Evolutionary conservation across 305 asterid genomes (phyloP), one percentile per base, ranked within the genome.

Genomic region (Fraxinus angustifolia): DNA sequence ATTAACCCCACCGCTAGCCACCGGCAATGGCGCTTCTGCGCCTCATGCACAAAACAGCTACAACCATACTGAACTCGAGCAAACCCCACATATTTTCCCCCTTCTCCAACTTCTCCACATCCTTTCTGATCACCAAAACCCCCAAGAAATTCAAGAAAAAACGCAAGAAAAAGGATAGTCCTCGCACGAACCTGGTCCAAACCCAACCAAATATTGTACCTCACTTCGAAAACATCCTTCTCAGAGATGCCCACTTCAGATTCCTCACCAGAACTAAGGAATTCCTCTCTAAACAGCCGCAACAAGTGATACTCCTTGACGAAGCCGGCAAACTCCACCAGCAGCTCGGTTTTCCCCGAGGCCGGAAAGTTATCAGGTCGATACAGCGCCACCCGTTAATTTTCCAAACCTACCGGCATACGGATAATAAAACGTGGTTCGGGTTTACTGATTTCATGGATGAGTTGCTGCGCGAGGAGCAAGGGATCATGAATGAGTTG

Each of bases 261-360:
- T 95, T 95, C 87, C 91, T 95, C 79, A 86, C 85, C 30, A 91
- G 87, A 83, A 89, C 97, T 6, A 95, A 87, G 45, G 93, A 92
- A 0, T 91, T 85, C 87, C 92, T 95, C 82, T 87, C 91, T 83
- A 95, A 95, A 79, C 97, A 92, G 90, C 89, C 90, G 77, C 81
- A 78, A 8, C 94, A 89, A 40, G 90, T 92, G 79, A 91, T 93
- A 83, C 93, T 79, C 82, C 93, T 95, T 81, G 98, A 93, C 78
- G 91, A 90, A 28, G 98, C 98, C 77, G 96, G 94, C 0, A 95
- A 93, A 19, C 87, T 93, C 76, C 89, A 93, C 88, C 97, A 91
- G 87, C 91, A 88, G 82, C 91, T 95, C 75, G 99, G 98, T 53
- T 93, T 95, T 77, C 96, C 97, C 75, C 99, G 98, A 77, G 97